These are phyloP conservation scores for Lasiosphaeria ovina DNA, from an alignment of 495 filamentous ascomycete genomes.

Conservation along the genomic window DNA sequence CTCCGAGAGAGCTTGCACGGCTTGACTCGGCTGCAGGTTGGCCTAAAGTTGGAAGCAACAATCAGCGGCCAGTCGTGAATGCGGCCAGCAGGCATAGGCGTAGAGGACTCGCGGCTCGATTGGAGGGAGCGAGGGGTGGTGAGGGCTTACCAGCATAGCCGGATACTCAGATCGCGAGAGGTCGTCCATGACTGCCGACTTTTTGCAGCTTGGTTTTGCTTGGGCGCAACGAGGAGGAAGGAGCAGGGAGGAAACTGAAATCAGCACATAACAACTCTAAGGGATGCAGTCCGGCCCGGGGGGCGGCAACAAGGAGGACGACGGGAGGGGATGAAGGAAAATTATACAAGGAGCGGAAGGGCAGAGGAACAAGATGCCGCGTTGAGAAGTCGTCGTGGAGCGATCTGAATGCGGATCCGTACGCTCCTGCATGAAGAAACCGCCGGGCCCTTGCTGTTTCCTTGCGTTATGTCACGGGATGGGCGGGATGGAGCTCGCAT, in stretches of 20 bases:
- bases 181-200: conserved; percentile 54
- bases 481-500: conserved; percentile 23
- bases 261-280: conserved; percentile 29
- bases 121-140: neutral
- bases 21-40: conserved; percentile 78
- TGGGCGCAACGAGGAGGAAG: conserved; percentile 15
- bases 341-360: conserved; percentile 12
- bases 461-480: conserved; percentile 27
- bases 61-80: conserved; percentile 22
- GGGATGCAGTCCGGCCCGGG: conserved; percentile 10
- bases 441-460: conserved; percentile 8
- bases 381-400: conserved; percentile 8
- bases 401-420: conserved; percentile 10
- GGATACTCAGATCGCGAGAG: conserved; percentile 92
- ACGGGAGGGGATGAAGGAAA: neutral
- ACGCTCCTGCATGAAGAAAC: conserved; percentile 15
- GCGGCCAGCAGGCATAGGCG: neutral
- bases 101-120: conserved; percentile 1
- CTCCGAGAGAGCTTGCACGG: conserved; percentile 79
- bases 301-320: conserved; percentile 6
- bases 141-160: conserved; percentile 78
- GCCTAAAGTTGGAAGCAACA: conserved; percentile 52
- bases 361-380: conserved; percentile 4
- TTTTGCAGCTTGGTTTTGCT: neutral
- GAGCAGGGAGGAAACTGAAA: conserved; percentile 11